phyloP scores from a whole-genome alignment of 2,329 filamentous ascomycete genomes.

The Coniella vitis region DNA sequence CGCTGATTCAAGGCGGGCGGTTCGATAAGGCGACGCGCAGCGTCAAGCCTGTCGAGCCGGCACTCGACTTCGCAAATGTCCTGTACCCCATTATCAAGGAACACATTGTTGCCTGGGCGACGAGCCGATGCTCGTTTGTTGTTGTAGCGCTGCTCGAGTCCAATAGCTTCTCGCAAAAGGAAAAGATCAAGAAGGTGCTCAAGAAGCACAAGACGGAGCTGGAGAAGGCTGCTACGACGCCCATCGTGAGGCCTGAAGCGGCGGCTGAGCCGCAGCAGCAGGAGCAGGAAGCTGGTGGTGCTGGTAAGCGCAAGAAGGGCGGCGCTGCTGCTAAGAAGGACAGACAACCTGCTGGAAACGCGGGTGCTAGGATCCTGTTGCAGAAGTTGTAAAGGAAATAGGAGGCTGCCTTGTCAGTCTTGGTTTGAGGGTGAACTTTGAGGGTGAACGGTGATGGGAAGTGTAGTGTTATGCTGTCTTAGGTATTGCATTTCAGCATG shows the following conservation, averaged over 20 bases:
- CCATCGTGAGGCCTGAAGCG: slow-evolving; percentile 39
- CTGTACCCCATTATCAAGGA: slow-evolving; percentile 78
- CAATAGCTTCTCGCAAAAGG: slow-evolving; percentile 58
- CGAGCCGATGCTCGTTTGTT: slow-evolving; percentile 78
- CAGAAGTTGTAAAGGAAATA: slow-evolving; percentile 40
- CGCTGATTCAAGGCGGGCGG: slow-evolving; percentile 79
- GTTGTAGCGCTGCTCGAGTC: slow-evolving; percentile 76
- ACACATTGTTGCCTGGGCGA: slow-evolving; percentile 75
- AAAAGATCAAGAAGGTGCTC: slow-evolving; percentile 61
- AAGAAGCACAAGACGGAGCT: slow-evolving; percentile 67
- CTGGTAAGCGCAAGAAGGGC: slow-evolving; percentile 38
- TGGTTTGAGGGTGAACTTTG: not conserved
- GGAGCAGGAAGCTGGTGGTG: slow-evolving; percentile 28
- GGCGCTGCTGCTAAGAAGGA: slow-evolving; percentile 33
- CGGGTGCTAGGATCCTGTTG: slow-evolving; percentile 54
- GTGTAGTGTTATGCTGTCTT: not conserved
- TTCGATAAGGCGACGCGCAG: slow-evolving; percentile 71
- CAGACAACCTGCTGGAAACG: slow-evolving; percentile 46
- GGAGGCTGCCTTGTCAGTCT: not conserved
- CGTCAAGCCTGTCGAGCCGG: slow-evolving; percentile 64
- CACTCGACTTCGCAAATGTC: slow-evolving; percentile 71
- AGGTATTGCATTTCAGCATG: too few relatives aligned
- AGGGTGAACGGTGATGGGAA: not conserved
- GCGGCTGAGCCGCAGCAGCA: slow-evolving; percentile 42
- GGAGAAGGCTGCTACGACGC: slow-evolving; percentile 57